A percentile compares a stretch with the other conserved stretches of the same genome.
Conservation (phyloP, 371 early-diverging fungal species). For the Mucor racemosus region DNA sequence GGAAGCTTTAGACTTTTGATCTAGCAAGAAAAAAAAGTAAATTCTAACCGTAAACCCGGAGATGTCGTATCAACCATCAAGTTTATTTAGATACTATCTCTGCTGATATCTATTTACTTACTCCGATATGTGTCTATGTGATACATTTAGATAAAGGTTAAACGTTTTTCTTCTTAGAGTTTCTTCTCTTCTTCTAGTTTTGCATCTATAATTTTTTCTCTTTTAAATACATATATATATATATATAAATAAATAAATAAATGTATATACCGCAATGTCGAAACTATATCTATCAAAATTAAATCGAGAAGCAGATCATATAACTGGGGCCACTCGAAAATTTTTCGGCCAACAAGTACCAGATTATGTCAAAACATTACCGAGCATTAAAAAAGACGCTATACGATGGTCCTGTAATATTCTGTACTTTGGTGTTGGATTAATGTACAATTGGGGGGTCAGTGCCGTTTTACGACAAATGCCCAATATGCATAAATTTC, state of each 20-base stretch:
- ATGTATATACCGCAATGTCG: not conserved
- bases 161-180: not conserved
- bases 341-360: slow-evolving; percentile 18
- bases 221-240: not conserved
- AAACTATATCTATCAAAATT: not conserved
- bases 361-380: slow-evolving; percentile 18
- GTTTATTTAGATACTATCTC: not conserved
- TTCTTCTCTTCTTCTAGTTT: not conserved
- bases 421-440: slow-evolving; percentile 20
- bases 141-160: not conserved
- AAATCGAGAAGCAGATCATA: slow-evolving; percentile 8
- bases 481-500: slow-evolving; percentile 32
- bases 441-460: slow-evolving; percentile 34
- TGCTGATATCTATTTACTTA: slow-evolving; percentile 2
- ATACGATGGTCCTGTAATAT: slow-evolving; percentile 23
- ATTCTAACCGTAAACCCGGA: not conserved
- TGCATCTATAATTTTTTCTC: not conserved
- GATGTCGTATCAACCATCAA: slow-evolving; percentile 4
- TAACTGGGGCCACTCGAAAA: not conserved
- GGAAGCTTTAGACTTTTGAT: too few relatives aligned
- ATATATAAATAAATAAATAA: too few relatives aligned
- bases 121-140: not conserved
- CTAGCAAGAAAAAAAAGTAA: not conserved
- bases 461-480: slow-evolving; percentile 26
- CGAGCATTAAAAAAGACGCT: slow-evolving; percentile 19